phyloP scores from a whole-genome alignment of 2,329 filamentous ascomycete species.

The Diaporthe nobilis region DNA sequence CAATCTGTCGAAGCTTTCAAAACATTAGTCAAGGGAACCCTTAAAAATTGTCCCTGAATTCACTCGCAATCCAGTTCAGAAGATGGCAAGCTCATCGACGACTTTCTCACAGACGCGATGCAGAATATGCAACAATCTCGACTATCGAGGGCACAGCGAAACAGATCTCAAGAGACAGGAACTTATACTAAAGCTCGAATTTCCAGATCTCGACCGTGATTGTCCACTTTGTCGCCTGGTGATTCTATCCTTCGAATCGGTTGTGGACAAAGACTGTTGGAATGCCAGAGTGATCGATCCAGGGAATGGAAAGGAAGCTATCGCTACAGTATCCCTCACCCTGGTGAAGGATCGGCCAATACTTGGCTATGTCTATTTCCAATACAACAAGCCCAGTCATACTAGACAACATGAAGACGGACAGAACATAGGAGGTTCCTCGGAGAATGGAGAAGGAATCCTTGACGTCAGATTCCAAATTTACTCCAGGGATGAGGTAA shows the following conservation, averaged over 20 bases:
- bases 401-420: no score
- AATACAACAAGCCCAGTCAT: no score
- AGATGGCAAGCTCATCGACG: neutral
- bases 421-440: no score
- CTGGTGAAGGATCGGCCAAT: neutral
- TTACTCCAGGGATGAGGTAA: neutral
- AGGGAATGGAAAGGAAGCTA: neutral
- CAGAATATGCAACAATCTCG: neutral
- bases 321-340: accelerated
- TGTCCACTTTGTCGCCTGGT: neutral
- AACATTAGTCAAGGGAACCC: no score
- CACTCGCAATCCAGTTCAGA: neutral
- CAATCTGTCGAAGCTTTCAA: no score
- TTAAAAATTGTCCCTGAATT: no score
- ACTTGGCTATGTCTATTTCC: neutral
- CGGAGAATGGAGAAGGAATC: accelerated
- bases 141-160: neutral
- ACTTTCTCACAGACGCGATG: neutral
- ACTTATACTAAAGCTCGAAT: accelerated
- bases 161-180: accelerated
- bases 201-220: neutral
- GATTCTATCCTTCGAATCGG: neutral
- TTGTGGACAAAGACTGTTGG: neutral
- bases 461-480: neutral
- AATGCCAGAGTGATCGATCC: neutral